Evolutionary conservation across 768 basidiomycete species (phyloP), one percentile per base, ranked within the genome.

Genomic region (Amanita jacksonii): DNA sequence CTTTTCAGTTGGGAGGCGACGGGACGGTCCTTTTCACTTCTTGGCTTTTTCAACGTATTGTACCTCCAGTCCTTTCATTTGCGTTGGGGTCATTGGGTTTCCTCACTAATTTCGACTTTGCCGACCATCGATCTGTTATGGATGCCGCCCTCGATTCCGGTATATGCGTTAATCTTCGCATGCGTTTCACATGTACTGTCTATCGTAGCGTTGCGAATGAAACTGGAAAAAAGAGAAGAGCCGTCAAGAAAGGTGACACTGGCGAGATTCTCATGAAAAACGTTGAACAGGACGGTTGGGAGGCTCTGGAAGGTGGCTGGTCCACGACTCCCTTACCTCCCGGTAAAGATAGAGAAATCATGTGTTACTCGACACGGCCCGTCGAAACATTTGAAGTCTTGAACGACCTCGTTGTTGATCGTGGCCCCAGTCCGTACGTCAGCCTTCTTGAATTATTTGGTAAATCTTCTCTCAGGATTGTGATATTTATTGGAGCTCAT

Each of bases 171-270:
- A 99, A 99, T 60, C 71, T 99, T 10, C 85, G 96, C 38, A 99
- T 99, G 96, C 81, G 96, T 22, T 99, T 99, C 62, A 98, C 94
- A 6, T 98, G 96, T 62, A 98, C 96, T 4, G 89, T 99, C 9
- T 99, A 94, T 61, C 86, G 96, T 31, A 86, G 92, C 4, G 79
- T 96, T 33, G 73, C 77, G 19, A 76, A 78, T 10, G 85, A 85
- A 56, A 74, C 81, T 47, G 74, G 76, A 18, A 78, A 70, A 54
- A 65, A 71, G 37, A 72, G 79, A 19, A 83, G 85, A 48, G 96
- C 94, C 0, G 81, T 97, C 40, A 92, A 94, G 66, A 90, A 85
- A 54, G 88, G 78, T 2, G 85, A 89, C 49, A 93, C 91, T 1
- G 96, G 96, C 8, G 93, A 96, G 59, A 97, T 99, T 54, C 76